Percentiles rank a stretch among this genome's conserved stretches.
Evolutionary conservation across 768 basidiomycete genomes (phyloP).

Genomic region (Multifurca ochricompacta): DNA sequence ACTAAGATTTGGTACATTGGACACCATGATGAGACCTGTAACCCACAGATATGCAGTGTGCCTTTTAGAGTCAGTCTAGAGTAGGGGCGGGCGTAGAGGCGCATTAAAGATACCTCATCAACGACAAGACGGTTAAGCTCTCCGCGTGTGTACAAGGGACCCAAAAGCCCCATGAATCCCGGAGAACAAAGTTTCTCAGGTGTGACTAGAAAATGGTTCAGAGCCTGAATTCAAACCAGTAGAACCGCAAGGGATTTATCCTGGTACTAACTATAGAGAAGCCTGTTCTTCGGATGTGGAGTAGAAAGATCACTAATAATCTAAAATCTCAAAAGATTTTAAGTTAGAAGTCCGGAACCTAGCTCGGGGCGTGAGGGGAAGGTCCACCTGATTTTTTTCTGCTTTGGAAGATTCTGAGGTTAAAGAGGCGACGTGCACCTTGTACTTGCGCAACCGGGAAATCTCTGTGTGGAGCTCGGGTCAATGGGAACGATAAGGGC

Average conservation of each 20-base stretch:
- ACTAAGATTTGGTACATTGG: neutral
- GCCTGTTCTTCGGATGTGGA: constrained; percentile 46
- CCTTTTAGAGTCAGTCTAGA: constrained; percentile 33
- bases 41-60: constrained; percentile 74
- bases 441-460: constrained; percentile 44
- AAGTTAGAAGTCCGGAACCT: neutral
- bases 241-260: neutral
- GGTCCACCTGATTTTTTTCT: constrained; percentile 48
- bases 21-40: constrained; percentile 13
- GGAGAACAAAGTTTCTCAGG: constrained; percentile 60
- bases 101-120: constrained; percentile 51
- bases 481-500: neutral
- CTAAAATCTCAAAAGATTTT: constrained; percentile 29
- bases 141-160: constrained; percentile 41
- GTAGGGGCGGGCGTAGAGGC: neutral
- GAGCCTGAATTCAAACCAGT: neutral
- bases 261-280: constrained; percentile 60
- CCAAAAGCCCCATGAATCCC: constrained; percentile 47
- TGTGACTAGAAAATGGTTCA: constrained; percentile 41
- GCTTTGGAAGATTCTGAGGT: constrained; percentile 53
- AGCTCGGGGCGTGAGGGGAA: neutral
- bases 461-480: constrained; percentile 41
- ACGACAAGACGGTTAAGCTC: constrained; percentile 69
- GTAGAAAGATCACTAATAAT: constrained; percentile 55
- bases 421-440: constrained; percentile 51